These are phyloP conservation scores for Gossypium gossypioides DNA, from an alignment of 441 rosid species.

Conservation along the genomic window DNA sequence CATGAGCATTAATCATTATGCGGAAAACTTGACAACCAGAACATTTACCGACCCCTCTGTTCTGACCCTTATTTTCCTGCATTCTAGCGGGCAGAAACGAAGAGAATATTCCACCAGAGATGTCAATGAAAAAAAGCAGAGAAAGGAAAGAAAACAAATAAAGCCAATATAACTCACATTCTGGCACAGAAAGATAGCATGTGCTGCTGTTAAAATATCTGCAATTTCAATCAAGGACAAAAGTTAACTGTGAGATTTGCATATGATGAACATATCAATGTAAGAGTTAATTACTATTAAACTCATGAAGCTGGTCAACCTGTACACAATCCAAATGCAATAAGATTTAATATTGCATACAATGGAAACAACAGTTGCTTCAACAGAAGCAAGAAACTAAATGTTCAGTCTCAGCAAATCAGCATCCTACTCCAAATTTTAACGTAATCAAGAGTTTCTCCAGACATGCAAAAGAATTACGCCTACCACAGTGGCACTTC, in stretches of 20 bases:
- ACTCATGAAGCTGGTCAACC: background rate
- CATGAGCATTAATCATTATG: background rate
- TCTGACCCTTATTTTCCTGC: background rate
- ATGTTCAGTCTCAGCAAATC: background rate
- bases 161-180: slow-evolving; percentile 42
- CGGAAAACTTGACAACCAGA: background rate
- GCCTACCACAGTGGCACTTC: background rate
- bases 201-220: slow-evolving; percentile 83
- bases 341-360: background rate
- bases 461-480: background rate
- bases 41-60: background rate
- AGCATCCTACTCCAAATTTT: background rate
- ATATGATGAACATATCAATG: background rate
- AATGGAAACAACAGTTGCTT: background rate
- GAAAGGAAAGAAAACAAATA: background rate
- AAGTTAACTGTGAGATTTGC: background rate
- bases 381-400: background rate
- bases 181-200: slow-evolving; percentile 64
- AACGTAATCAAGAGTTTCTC: background rate
- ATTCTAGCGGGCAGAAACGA: background rate
- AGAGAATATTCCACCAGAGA: background rate
- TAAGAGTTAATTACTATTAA: background rate
- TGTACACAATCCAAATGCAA: background rate
- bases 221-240: slow-evolving; percentile 25
- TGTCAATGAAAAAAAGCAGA: background rate